These are phyloP conservation scores for Sphaerobolus stellatus DNA, from an alignment of 1,284 basidiomycete species.

Conservation along the genomic window DNA sequence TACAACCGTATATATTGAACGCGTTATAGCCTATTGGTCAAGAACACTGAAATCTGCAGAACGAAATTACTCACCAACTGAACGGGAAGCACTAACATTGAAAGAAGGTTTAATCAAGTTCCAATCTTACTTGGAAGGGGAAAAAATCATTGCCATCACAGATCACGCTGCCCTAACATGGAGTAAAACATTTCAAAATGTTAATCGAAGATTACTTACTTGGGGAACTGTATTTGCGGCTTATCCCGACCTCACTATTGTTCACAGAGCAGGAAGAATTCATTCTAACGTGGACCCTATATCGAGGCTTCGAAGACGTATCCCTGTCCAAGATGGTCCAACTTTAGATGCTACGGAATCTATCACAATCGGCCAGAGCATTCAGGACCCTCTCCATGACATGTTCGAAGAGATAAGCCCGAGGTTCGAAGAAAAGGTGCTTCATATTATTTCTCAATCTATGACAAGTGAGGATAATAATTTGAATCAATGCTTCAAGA, in stretches of 20 bases:
- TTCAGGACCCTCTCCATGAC: background rate
- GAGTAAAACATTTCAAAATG: conserved; percentile 21
- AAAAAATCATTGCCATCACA: conserved; percentile 13
- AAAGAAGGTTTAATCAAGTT: conserved; percentile 22
- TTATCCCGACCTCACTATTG: conserved; percentile 22
- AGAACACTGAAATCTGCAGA: conserved; percentile 30
- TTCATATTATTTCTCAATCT: background rate
- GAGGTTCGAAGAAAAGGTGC: background rate
- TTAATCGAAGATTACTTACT: conserved; percentile 18
- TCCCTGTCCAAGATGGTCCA: background rate
- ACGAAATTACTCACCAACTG: conserved; percentile 23
- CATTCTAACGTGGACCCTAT: conserved; percentile 27
- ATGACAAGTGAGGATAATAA: background rate
- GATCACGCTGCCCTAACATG: conserved; percentile 18
- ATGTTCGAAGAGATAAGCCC: background rate
- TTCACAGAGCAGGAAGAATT: conserved; percentile 20
- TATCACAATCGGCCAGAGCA: background rate
- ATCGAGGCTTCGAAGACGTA: conserved; percentile 15
- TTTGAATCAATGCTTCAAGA: background rate
- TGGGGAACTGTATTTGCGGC: conserved; percentile 23
- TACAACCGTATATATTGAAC: conserved; percentile 23
- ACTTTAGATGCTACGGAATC: background rate
- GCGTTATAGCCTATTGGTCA: conserved; percentile 37
- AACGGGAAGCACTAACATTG: conserved; percentile 23
- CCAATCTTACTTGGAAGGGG: conserved; percentile 20